Percentiles rank a stretch among this genome's conserved stretches.
phyloP scores from a whole-genome alignment of 2,329 filamentous ascomycete species.

The Sarocladium strictum region DNA sequence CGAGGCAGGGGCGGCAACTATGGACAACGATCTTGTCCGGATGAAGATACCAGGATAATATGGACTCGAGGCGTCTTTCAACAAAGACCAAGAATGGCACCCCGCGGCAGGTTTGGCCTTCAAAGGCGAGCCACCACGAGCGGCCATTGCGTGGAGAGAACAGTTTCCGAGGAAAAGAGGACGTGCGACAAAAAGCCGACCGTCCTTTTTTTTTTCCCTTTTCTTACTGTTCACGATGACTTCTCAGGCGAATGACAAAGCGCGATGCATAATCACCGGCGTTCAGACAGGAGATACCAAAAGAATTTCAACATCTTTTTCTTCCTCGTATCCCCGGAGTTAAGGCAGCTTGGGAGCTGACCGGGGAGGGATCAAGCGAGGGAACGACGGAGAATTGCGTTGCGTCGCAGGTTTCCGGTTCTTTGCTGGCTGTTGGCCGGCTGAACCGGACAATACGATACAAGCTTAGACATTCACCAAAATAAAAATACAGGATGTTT shows the following conservation, averaged over 20 bases:
- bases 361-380: slow-evolving; percentile 5
- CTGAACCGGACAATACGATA: background rate
- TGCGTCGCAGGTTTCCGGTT: background rate
- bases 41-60: slow-evolving; percentile 24
- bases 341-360: slow-evolving; percentile 14
- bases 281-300: slow-evolving; percentile 35
- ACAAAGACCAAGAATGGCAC: slow-evolving; percentile 31
- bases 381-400: background rate
- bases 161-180: slow-evolving; percentile 21
- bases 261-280: slow-evolving; percentile 23
- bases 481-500: background rate
- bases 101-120: background rate
- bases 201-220: too few species aligned
- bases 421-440: background rate
- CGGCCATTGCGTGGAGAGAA: slow-evolving; percentile 12
- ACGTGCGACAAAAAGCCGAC: background rate
- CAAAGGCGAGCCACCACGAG: slow-evolving; percentile 17
- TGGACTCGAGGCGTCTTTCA: slow-evolving; percentile 38
- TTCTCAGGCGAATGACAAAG: slow-evolving; percentile 6
- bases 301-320: slow-evolving; percentile 44
- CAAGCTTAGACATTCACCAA: background rate
- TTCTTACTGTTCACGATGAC: slow-evolving; percentile 10
- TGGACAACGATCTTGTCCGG: slow-evolving; percentile 21
- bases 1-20: slow-evolving; percentile 6
- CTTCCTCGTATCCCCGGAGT: slow-evolving; percentile 11